Conservation (phyloP, 257 asterid genomes). For the Jasminum sambac region DNA sequence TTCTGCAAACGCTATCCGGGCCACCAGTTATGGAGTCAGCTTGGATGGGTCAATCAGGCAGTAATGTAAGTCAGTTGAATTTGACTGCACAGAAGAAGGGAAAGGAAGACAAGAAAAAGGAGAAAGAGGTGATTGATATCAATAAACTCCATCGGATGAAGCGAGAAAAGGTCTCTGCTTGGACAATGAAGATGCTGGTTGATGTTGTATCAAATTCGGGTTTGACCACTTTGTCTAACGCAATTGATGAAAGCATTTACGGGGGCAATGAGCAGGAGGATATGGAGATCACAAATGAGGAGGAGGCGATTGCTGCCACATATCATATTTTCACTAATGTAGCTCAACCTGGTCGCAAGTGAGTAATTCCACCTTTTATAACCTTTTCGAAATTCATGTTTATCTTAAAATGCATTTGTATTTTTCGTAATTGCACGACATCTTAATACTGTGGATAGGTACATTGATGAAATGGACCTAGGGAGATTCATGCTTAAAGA, state of each 20-base stretch:
- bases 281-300: constrained; percentile 72
- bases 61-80: constrained; percentile 52
- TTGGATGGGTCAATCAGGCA: constrained; percentile 50
- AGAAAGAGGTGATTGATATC: constrained; percentile 52
- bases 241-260: constrained; percentile 48
- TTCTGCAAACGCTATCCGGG: constrained; percentile 63
- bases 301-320: constrained; percentile 87
- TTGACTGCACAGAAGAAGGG: constrained; percentile 49
- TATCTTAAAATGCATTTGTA: background rate
- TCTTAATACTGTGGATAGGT: constrained; percentile 35
- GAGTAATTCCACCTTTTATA: constrained; percentile 33
- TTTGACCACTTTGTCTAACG: constrained; percentile 61
- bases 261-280: constrained; percentile 54
- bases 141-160: constrained; percentile 73
- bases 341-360: constrained; percentile 75
- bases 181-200: constrained; percentile 88
- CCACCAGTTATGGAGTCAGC: constrained; percentile 67
- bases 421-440: background rate
- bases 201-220: constrained; percentile 75
- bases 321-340: constrained; percentile 75
- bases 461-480: constrained; percentile 66
- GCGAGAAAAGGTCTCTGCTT: constrained; percentile 80
- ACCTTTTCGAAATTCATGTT: background rate
- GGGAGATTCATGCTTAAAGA: constrained; percentile 84
- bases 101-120: constrained; percentile 60